Base-by-base conservation (phyloP, 805 yeast genomes). In the Teunomyces stri region DNA sequence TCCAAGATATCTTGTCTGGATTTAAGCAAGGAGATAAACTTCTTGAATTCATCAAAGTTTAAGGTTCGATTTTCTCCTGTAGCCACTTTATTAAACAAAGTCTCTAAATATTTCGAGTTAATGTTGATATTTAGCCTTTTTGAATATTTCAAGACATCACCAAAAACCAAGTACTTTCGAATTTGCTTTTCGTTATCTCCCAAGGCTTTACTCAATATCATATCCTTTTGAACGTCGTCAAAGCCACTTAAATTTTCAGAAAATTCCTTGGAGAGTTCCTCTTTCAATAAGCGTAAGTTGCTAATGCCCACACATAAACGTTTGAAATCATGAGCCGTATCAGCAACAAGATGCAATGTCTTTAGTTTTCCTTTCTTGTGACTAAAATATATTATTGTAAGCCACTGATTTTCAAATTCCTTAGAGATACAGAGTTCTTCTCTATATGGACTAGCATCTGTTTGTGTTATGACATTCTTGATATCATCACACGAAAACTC, bases 311-410 rank as follows among this genome's bases (percentile, higher is more conserved):
- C 68, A 1, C 80, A 78, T 11, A 90, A 65, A 33, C 79, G 75
- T 38, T 74, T 73, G 13, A 87, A 62, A 28, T 88, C 81, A 28
- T 70, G 84, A 58, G 60, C 89, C 72, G 53, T 76, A 50, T 55
- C 86, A 0, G 96, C 90, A 6, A 91, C 81, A 12, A 90, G 65
- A 65, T 92, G 97, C 45, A 94, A 64, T 0, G 91, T 87, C 56
- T 89, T 87, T 39, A 89, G 69, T 60, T 85, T 87, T 44, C 79
- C 73, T 46, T 78, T 81, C 5, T 79, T 72, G 5, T 76, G 73
- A 51, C 80, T 77, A 47, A 74, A 79, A 60, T 89, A 92, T 10
- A 89, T 80, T 28, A 92, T 78, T 0, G 96, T 84, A 0, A 89
- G 75, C 99, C 99, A 92, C 6, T 79, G 65, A 10, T 74, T 70